Percentiles rank a stretch among this genome's conserved stretches.
phyloP scores from a whole-genome alignment of 2,329 filamentous ascomycete species.

The Fusarium torulosum region DNA sequence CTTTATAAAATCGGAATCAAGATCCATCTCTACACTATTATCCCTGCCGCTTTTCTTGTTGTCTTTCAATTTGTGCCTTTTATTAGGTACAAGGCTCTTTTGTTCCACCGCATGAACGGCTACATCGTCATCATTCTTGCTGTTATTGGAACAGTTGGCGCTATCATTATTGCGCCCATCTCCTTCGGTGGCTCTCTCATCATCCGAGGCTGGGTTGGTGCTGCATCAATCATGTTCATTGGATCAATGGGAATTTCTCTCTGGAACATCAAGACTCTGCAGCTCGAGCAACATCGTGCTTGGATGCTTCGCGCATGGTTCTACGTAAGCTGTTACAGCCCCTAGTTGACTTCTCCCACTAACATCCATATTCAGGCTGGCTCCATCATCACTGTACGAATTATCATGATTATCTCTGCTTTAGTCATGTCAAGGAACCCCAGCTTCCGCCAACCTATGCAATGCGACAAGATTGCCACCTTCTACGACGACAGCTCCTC shows the following conservation, averaged over 20 bases:
- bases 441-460: conserved; percentile 15
- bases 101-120: conserved; percentile 72
- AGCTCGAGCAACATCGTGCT: conserved; percentile 72
- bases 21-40: conserved; percentile 58
- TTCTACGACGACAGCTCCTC: conserved; percentile 14
- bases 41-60: conserved; percentile 59
- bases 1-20: conserved; percentile 55
- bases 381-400: conserved; percentile 18
- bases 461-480: conserved; percentile 14
- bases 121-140: conserved; percentile 65
- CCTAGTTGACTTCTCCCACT: rapidly evolving
- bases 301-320: conserved; percentile 67
- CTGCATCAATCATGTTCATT: conserved; percentile 60
- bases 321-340: not conserved
- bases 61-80: conserved; percentile 62
- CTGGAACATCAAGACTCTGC: conserved; percentile 68
- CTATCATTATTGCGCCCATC: conserved; percentile 64
- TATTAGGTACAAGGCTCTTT: conserved; percentile 60
- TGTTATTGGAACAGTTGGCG: conserved; percentile 60
- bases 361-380: not conserved
- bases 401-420: conserved; percentile 29
- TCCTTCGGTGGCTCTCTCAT: conserved; percentile 66
- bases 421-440: conserved; percentile 14
- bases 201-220: conserved; percentile 58
- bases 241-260: conserved; percentile 60